These are phyloP conservation scores for Ceratobasidium sp. DNA, from an alignment of 1,284 basidiomycete genomes.

Conservation along the genomic window DNA sequence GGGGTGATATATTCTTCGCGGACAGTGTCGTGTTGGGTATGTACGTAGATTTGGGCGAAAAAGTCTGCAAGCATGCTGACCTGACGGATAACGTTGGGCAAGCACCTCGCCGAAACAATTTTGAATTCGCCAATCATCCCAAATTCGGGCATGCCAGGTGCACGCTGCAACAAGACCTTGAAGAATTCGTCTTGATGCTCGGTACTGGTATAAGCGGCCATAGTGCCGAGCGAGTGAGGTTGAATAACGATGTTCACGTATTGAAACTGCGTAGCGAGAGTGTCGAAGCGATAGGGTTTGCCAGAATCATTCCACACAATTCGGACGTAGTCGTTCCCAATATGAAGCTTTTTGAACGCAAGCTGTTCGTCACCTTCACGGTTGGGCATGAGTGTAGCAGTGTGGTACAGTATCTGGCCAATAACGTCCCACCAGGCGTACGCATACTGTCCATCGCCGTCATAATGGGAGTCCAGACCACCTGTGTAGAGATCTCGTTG, in stretches of 20 bases:
- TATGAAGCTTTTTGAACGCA: constrained; percentile 90
- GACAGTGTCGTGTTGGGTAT: constrained; percentile 77
- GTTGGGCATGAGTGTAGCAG: constrained; percentile 97
- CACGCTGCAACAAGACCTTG: constrained; percentile 89
- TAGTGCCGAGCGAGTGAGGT: constrained; percentile 87
- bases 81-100: constrained; percentile 87
- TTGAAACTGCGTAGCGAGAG: constrained; percentile 92
- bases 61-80: constrained; percentile 88
- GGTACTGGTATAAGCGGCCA: constrained; percentile 82
- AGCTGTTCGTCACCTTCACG: constrained; percentile 74
- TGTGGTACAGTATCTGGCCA: constrained; percentile 94
- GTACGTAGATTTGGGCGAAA: constrained; percentile 86
- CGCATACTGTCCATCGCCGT: constrained; percentile 86
- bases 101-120: constrained; percentile 85
- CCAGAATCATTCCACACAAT: constrained; percentile 99
- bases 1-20: constrained; percentile 87
- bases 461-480: constrained; percentile 88
- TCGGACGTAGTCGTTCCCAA: constrained; percentile 94
- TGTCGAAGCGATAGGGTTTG: constrained; percentile 88
- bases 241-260: constrained; percentile 98
- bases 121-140: constrained; percentile 92
- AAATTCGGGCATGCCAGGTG: constrained; percentile 90
- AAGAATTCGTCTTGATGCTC: constrained; percentile 91
- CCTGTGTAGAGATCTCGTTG: constrained; percentile 96
- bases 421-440: constrained; percentile 99